phyloP scores from a whole-genome alignment of 805 yeast genomes.

The Ogataea corticis region DNA sequence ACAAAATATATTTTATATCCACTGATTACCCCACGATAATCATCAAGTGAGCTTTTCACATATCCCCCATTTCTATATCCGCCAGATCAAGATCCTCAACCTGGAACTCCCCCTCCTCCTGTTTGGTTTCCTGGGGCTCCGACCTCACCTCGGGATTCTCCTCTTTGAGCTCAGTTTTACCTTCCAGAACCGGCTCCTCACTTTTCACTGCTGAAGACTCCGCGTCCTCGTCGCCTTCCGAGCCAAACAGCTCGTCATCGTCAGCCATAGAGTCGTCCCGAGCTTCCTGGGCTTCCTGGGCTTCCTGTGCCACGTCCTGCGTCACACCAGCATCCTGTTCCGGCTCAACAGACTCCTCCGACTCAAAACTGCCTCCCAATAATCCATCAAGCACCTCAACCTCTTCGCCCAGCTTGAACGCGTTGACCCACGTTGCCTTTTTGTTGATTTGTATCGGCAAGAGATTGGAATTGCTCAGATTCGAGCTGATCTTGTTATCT shows the following conservation, averaged over 20 bases:
- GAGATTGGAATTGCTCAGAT: constrained; percentile 37
- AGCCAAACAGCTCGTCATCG: constrained; percentile 1
- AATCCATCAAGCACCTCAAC: constrained; percentile 36
- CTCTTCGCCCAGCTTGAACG: constrained; percentile 53
- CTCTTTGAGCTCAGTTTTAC: too few species aligned
- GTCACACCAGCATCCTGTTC: too few species aligned
- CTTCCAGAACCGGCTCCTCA: too few species aligned
- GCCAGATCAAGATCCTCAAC: constrained; percentile 15
- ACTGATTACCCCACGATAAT: constrained; percentile 9
- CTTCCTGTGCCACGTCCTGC: constrained; percentile 1
- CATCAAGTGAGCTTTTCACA: not conserved
- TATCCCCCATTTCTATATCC: constrained; percentile 13
- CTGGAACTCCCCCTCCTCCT: not conserved
- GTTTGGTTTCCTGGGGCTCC: not conserved
- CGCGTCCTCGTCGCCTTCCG: not conserved
- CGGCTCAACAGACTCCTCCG: too few species aligned
- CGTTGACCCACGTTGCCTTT: constrained; percentile 69
- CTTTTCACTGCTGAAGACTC: too few species aligned
- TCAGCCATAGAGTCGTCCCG: constrained; percentile 2
- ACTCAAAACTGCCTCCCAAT: constrained; percentile 13
- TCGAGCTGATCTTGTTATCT: constrained; percentile 57
- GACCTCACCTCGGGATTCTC: too few species aligned
- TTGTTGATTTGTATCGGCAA: constrained; percentile 69
- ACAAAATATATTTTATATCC: too few species aligned
- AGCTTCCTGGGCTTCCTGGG: constrained; percentile 1